Conservation (phyloP, 768 basidiomycete species). For the Pisolithus marmoratus region DNA sequence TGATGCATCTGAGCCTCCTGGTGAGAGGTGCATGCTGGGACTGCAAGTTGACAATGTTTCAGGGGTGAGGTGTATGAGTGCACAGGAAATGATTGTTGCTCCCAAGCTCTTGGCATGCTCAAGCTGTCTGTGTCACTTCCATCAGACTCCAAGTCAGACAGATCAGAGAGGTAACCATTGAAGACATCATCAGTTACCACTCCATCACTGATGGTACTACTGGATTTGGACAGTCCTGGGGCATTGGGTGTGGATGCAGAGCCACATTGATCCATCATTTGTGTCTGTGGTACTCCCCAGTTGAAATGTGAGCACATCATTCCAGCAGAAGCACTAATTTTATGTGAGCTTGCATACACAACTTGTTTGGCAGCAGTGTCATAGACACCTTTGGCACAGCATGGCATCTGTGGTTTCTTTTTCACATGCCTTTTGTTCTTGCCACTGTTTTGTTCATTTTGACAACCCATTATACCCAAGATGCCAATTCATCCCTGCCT, state of each 20-base stretch:
- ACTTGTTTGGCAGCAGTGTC: background rate
- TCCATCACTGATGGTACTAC: background rate
- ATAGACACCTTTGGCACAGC: background rate
- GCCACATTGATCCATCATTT: background rate
- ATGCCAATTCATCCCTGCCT: background rate
- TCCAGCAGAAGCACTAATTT: background rate
- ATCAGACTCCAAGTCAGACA: background rate
- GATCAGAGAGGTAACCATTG: conserved; percentile 1
- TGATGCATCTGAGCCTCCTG: background rate
- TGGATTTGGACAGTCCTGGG: too few species aligned
- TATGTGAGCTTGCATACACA: background rate
- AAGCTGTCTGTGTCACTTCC: background rate
- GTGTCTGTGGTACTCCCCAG: background rate
- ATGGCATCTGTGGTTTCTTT: background rate
- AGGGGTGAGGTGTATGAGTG: background rate
- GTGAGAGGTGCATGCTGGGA: background rate
- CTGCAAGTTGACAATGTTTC: background rate
- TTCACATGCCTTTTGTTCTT: background rate
- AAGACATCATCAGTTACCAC: background rate
- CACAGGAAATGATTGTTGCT: background rate
- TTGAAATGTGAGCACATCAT: background rate
- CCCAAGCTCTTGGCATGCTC: background rate
- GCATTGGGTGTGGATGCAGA: background rate
- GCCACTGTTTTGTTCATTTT: background rate
- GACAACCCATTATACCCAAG: background rate